These are phyloP conservation scores for Termitomyces sp. DNA, from an alignment of 768 basidiomycete species.

Conservation along the genomic window DNA sequence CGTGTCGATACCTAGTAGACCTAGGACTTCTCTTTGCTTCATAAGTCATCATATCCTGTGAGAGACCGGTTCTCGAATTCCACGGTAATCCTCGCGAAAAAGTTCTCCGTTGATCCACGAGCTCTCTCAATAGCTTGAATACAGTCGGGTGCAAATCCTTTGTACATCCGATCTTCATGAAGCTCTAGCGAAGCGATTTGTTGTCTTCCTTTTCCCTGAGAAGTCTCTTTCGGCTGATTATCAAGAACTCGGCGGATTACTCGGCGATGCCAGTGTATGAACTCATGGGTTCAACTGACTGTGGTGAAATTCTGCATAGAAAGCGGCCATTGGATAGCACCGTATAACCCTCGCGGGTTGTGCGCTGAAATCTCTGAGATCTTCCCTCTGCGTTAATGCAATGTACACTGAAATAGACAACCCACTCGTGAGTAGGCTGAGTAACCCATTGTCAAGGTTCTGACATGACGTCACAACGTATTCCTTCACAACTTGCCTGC, in stretches of 20 bases:
- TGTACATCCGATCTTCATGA: neutral
- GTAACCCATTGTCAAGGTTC: no score
- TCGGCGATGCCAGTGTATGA: neutral
- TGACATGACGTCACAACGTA: neutral
- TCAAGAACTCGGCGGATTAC: neutral
- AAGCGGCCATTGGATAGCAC: neutral
- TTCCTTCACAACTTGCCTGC: neutral
- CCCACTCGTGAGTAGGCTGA: neutral
- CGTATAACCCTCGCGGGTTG: neutral
- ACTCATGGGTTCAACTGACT: neutral
- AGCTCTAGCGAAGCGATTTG: neutral
- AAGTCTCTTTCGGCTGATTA: neutral
- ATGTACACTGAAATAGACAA: neutral
- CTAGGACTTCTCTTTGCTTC: neutral
- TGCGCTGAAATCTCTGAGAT: neutral
- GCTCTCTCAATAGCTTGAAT: neutral
- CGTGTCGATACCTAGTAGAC: neutral
- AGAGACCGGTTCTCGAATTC: neutral
- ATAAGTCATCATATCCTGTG: neutral
- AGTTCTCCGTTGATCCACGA: neutral
- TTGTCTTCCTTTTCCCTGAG: neutral
- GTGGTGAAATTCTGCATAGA: neutral
- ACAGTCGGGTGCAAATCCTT: neutral
- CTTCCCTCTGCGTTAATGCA: neutral
- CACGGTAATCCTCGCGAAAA: neutral